Conservation (phyloP, 208 protist genomes). For the Histomonas meleagridis region DNA sequence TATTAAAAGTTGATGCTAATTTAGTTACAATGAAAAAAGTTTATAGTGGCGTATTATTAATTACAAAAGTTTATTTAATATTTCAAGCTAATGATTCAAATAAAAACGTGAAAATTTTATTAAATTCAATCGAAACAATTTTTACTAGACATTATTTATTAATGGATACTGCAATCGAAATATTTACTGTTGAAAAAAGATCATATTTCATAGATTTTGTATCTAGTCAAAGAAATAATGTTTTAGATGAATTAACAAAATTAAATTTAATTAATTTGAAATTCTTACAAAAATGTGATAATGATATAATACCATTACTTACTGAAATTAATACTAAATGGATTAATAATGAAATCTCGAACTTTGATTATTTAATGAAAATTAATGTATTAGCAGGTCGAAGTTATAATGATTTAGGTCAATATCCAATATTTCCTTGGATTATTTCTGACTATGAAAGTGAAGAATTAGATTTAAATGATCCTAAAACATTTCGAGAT, state of each 20-base stretch:
- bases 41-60: not conserved
- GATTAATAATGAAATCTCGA: conserved; percentile 47
- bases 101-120: not conserved
- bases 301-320: not conserved
- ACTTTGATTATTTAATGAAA: conserved; percentile 93
- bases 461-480: conserved; percentile 40
- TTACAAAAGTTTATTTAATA: not conserved
- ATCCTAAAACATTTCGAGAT: conserved; percentile 46
- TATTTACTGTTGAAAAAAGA: not conserved
- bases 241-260: not conserved
- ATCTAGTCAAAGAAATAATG: no score
- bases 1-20: not conserved
- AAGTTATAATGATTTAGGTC: conserved; percentile 83
- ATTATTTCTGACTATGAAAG: conserved; percentile 50
- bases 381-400: conserved; percentile 89
- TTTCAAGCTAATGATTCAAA: not conserved
- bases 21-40: not conserved
- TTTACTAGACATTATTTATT: not conserved
- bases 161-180: not conserved
- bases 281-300: not conserved
- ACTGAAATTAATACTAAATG: not conserved
- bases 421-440: conserved; percentile 59
- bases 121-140: not conserved
- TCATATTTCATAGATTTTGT: not conserved
- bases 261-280: not conserved